Conservation (phyloP, 495 filamentous ascomycete genomes). For the Neurospora pannonica region DNA sequence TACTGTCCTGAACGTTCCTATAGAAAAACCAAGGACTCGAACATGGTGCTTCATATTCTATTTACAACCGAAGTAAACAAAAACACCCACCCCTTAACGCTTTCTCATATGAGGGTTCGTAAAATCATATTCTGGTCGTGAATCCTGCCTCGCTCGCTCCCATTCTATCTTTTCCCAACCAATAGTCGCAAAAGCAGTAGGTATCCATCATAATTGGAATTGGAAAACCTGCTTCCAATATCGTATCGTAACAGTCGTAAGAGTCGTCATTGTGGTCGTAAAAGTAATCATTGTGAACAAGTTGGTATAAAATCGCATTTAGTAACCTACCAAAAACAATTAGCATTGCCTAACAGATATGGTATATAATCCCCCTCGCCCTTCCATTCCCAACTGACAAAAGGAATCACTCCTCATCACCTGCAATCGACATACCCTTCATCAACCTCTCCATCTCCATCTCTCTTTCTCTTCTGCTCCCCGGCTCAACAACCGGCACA, state of each 20-base stretch:
- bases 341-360: background rate
- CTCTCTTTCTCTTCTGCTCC: conserved; percentile 9
- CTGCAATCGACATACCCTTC: background rate
- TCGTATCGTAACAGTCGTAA: background rate
- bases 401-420: background rate
- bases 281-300: background rate
- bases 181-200: background rate
- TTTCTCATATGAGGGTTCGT: background rate
- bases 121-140: background rate
- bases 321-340: background rate
- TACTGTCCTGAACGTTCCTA: no score
- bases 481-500: conserved; percentile 15
- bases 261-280: background rate
- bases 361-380: background rate
- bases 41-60: no score
- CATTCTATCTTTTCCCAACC: background rate
- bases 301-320: background rate
- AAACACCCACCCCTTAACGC: background rate
- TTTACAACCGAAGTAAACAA: background rate
- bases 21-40: no score
- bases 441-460: conserved; percentile 1
- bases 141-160: background rate
- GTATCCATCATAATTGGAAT: background rate
- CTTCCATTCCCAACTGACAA: background rate
- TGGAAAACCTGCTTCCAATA: background rate